phyloP scores from a whole-genome alignment of 1,284 basidiomycete genomes.

The Agaricales sp. region DNA sequence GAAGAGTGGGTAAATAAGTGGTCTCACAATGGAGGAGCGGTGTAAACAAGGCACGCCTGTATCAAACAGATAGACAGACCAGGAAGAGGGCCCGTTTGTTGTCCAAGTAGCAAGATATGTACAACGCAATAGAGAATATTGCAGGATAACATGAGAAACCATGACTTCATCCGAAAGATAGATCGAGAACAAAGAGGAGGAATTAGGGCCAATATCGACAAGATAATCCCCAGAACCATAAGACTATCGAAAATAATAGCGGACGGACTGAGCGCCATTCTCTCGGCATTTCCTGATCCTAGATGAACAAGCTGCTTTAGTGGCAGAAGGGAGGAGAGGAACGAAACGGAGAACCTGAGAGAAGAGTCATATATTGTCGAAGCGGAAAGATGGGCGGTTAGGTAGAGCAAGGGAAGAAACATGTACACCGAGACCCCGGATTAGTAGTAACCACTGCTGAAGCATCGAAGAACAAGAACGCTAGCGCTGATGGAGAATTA shows the following conservation, averaged over 20 bases:
- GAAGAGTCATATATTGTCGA: too few relatives aligned
- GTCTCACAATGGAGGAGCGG: background rate
- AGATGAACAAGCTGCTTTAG: too few relatives aligned
- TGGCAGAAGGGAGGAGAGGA: too few relatives aligned
- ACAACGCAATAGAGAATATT: constrained; percentile 13
- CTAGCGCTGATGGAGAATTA: too few relatives aligned
- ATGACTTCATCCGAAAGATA: background rate
- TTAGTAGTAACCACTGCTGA: too few relatives aligned
- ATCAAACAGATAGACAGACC: background rate
- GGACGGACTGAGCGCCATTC: too few relatives aligned
- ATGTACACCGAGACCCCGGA: too few relatives aligned
- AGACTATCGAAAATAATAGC: background rate
- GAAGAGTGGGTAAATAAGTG: background rate
- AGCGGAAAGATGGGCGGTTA: too few relatives aligned
- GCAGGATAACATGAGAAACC: background rate
- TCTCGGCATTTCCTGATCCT: too few relatives aligned
- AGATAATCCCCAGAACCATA: background rate
- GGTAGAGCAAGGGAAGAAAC: too few relatives aligned
- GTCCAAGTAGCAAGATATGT: background rate
- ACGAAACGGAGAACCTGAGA: too few relatives aligned
- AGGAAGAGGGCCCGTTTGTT: background rate
- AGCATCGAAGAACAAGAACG: too few relatives aligned
- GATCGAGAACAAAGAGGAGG: background rate
- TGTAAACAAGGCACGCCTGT: background rate
- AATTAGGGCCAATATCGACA: background rate